These are phyloP conservation scores for Xylaria polymorpha DNA, from an alignment of 2,329 filamentous ascomycete species.

Conservation along the genomic window DNA sequence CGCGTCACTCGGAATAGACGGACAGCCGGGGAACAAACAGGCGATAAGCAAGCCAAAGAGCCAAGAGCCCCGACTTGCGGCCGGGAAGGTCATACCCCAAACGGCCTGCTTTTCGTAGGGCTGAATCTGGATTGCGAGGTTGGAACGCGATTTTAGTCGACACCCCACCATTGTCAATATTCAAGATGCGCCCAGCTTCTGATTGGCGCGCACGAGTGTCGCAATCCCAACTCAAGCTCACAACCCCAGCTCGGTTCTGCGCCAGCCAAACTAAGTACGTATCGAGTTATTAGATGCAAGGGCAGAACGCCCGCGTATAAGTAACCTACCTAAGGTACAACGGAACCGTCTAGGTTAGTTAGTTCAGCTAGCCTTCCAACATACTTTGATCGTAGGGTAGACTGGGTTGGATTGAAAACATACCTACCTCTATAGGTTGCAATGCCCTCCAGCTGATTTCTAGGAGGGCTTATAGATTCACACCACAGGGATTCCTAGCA, in stretches of 20 bases:
- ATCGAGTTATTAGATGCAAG: slow-evolving; percentile 4
- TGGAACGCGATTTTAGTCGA: slow-evolving; percentile 37
- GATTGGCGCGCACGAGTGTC: slow-evolving; percentile 38
- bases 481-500: neutral
- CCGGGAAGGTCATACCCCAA: slow-evolving; percentile 29
- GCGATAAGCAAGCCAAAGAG: slow-evolving; percentile 13
- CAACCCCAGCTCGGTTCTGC: slow-evolving; percentile 9
- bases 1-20: neutral
- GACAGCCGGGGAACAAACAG: slow-evolving; percentile 4
- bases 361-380: neutral
- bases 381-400: neutral
- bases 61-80: slow-evolving; percentile 22
- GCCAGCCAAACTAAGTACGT: neutral
- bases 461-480: neutral
- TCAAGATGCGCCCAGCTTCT: slow-evolving; percentile 38
- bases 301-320: neutral
- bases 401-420: neutral
- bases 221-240: slow-evolving; percentile 5
- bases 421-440: neutral
- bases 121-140: slow-evolving; percentile 38
- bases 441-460: neutral
- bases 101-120: slow-evolving; percentile 33
- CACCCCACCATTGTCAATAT: slow-evolving; percentile 33
- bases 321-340: neutral
- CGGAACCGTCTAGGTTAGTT: neutral